Evolutionary conservation across 768 basidiomycete genomes (phyloP).

Genomic region (Rubroboletus pulcherrimus): DNA sequence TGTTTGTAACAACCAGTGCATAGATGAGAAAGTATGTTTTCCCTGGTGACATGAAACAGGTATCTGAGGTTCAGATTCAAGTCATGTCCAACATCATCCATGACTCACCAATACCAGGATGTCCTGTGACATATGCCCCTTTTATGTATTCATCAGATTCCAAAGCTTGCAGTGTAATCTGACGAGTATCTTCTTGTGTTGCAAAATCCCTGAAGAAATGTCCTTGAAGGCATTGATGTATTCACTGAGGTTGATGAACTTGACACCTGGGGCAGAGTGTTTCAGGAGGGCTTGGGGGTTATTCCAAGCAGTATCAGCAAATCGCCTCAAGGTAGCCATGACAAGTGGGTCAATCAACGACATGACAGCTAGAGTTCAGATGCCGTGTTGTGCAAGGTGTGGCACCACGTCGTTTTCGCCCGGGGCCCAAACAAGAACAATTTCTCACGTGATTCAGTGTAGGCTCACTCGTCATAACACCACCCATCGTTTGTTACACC

Average conservation of each 20-base stretch:
- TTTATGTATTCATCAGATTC: not conserved
- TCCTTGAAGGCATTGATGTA: not conserved
- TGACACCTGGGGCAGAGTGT: not conserved
- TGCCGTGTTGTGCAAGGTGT: too few species aligned
- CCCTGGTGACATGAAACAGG: not conserved
- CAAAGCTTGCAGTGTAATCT: not conserved
- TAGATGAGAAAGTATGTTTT: slow-evolving; percentile 1
- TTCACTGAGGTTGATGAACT: not conserved
- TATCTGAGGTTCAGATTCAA: too few species aligned
- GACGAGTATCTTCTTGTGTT: not conserved
- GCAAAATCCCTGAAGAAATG: not conserved
- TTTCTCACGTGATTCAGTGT: slow-evolving; percentile 9
- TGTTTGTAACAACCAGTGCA: too few species aligned
- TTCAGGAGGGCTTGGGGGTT: too few species aligned
- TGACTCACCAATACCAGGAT: not conserved
- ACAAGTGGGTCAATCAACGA: too few species aligned
- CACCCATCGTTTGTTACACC: not conserved
- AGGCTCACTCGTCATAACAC: too few species aligned
- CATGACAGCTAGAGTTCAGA: too few species aligned
- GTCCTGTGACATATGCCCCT: not conserved
- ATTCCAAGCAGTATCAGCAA: too few species aligned
- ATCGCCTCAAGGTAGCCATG: too few species aligned
- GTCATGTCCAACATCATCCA: not conserved
- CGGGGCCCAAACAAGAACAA: not conserved
- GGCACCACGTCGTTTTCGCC: too few species aligned